Evolutionary conservation across 202 grass and related monocot species (phyloP).

Genomic region (Carex sylvatica): DNA sequence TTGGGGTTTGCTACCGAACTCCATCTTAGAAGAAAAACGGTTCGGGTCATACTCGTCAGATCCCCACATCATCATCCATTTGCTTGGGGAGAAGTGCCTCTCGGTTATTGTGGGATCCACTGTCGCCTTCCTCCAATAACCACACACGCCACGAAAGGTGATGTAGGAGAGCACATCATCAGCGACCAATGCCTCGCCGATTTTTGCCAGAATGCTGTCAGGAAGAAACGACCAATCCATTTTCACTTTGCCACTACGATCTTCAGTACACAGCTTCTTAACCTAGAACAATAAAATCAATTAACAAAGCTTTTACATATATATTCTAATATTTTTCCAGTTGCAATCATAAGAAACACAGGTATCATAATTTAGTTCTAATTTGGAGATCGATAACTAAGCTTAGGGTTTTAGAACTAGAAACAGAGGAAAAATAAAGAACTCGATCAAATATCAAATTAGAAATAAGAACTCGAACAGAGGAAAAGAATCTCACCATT

Average conservation of each 20-base stretch:
- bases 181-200: not conserved
- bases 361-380: not conserved
- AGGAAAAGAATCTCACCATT: not conserved
- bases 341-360: not conserved
- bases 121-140: not conserved
- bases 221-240: not conserved
- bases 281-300: not conserved
- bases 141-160: not conserved
- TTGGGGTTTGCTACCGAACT: not conserved
- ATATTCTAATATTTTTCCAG: not conserved
- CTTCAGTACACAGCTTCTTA: not conserved
- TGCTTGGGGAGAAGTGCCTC: not conserved
- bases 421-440: not conserved
- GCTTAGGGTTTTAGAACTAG: not conserved
- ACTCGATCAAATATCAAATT: not conserved
- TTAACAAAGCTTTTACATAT: not conserved
- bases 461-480: not conserved
- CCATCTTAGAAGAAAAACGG: not conserved
- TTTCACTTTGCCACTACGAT: not conserved
- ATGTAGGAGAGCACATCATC: not conserved
- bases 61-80: not conserved
- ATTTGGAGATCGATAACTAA: not conserved
- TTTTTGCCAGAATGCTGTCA: not conserved
- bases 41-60: not conserved
- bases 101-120: not conserved